phyloP scores from a whole-genome alignment of 768 basidiomycete species.

The Nidularia pulvinata region DNA sequence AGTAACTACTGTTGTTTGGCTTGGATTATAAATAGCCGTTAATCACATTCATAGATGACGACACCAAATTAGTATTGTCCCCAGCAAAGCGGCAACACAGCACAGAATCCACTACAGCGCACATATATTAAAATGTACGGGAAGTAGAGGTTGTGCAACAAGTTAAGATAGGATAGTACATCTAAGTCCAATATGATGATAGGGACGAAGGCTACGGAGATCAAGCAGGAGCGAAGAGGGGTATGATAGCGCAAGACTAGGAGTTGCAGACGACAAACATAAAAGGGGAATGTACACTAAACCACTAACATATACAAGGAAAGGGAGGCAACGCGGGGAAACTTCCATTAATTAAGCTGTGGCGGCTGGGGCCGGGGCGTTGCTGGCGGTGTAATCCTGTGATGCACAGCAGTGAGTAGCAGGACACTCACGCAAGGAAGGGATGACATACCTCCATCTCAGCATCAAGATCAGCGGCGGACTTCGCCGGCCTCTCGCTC shows the following conservation, averaged over 20 bases:
- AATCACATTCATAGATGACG: no score
- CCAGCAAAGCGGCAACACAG: background rate
- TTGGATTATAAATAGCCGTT: no score
- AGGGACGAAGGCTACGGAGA: no score
- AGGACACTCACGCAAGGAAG: background rate
- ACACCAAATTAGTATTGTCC: no score
- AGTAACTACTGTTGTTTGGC: no score
- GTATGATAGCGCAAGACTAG: slow-evolving; percentile 11
- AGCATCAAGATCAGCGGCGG: slow-evolving; percentile 90
- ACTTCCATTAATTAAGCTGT: slow-evolving; percentile 20
- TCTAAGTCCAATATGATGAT: slow-evolving; percentile 1
- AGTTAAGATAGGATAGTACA: slow-evolving; percentile 5
- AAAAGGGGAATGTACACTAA: slow-evolving; percentile 7
- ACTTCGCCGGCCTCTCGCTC: slow-evolving; percentile 70
- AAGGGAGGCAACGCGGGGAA: slow-evolving; percentile 1
- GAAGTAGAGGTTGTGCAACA: background rate
- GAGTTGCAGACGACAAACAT: slow-evolving; percentile 4
- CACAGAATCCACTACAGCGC: background rate
- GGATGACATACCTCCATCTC: slow-evolving; percentile 85
- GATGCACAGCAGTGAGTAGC: slow-evolving; percentile 1
- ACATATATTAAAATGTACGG: background rate
- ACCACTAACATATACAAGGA: background rate
- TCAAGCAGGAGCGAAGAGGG: slow-evolving; percentile 3
- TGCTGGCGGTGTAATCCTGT: slow-evolving; percentile 72
- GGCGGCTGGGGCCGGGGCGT: slow-evolving; percentile 40